Evolutionary conservation across 1,284 basidiomycete species (phyloP), one percentile per base, ranked within the genome.

Genomic region (Cutaneotrichosporon arboriforme): DNA sequence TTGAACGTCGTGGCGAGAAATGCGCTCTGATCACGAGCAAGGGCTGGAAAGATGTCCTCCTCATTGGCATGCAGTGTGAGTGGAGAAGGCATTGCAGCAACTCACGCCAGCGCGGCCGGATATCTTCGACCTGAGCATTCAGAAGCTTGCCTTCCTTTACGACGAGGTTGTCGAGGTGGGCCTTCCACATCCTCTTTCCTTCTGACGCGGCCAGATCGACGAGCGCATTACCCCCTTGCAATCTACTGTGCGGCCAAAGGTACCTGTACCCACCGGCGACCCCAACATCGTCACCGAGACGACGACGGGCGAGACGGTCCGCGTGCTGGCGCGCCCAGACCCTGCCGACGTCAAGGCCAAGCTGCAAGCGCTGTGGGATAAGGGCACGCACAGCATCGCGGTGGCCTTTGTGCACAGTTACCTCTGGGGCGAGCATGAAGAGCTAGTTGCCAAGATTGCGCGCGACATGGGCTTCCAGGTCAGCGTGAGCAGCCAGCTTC

Each of bases 21-120:
- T 91, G 96, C 58, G 94, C 91, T 0, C 78, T 98, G 18, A 76
- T 97, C n/a, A 96, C 93, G 67, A 97, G 93, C 0, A 85, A 85
- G 62, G 93, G 91, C 0, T 97, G 61, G 57, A 57, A 58, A 15
- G 68, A 72, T 44, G 61, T 63, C 13, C 54, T 69, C 2, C 57
- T 62, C 12, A 72, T 72, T 33, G 69, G 68, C 15, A 69, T 64
- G 55, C 69, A 72, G 40, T 64, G 66, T 67, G n/a, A n/a, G n/a
- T n/a, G n/a, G n/a, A n/a, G n/a, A n/a, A 45, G 46, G 62, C 41
- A 31, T 7, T 31, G 10, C 26, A 31, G 7, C 5, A 31, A 5
- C 7, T 31, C 7, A 31, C 5, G 26, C 12, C 46, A 68, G 63
- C 65, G 20, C 84, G 93, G 33, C 93, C 90, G 1, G 60, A 66